Evolutionary conservation across 2,329 filamentous ascomycete genomes (phyloP), one percentile per base, ranked within the genome.

Genomic region (Cladophialophora psammophila): DNA sequence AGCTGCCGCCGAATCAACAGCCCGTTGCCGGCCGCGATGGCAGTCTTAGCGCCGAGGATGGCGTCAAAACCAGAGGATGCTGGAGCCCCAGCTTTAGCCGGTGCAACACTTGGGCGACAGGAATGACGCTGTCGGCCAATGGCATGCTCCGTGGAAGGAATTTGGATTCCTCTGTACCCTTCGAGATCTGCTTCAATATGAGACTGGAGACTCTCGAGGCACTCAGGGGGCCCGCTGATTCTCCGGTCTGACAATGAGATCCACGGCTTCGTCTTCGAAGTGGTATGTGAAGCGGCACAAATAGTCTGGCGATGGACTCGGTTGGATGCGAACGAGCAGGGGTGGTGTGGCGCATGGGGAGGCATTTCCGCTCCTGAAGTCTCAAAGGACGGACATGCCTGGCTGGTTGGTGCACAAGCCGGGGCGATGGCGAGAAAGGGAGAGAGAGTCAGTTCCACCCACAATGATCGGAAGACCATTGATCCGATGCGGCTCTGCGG

Each of bases 191-290:
- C 6, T 50, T 50, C 45, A 50, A 50, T 20, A 26, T 9, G 3
- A 55, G 31, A 8, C 13, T 9, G 52, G 9, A 66, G 53, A 42
- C 63, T 62, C 52, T 68, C 68, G 57, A 69, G 66, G 26, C 60
- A 32, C 13, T 66, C 66, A 32, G 56, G 63, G 48, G 3, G 68
- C 48, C 48, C 26, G 50, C 53, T 42, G 34, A 55, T 26, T 50
- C 40, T 42, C 40, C 40, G 40, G 18, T 9, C n/a, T 36, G 26
- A 31, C 13, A 45, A 34, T 18, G 59, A 40, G 9, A 13, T 20
- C 40, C 32, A 26, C n/a, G 59, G 35, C 34, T 31, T 53, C 32
- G 13, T 40, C 13, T n/a, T 53, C 32, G 9, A 20, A 5, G 18
- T 52, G 35, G 31, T 32, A 32, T 10, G 35, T 31, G 38, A 61